A percentile compares a stretch with the other conserved stretches of the same genome.
Evolutionary conservation across 345 rosid genomes (phyloP).

Genomic region (Theobroma cacao): DNA sequence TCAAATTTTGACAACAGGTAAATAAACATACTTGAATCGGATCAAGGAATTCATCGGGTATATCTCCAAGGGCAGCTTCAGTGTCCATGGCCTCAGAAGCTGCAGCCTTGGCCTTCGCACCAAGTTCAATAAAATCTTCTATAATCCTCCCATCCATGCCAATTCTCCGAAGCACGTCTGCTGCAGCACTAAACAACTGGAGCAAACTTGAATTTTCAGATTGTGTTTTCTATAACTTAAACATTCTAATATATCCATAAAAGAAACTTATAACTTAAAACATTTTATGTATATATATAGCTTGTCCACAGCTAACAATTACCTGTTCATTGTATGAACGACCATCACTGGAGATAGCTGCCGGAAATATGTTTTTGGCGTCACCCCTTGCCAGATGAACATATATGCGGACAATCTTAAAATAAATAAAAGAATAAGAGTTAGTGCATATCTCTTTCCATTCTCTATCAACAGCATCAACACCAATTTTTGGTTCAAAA

Average conservation of each 20-base stretch:
- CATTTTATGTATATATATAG: no score
- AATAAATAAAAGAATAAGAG: slow-evolving; percentile 17
- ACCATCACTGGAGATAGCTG: slow-evolving; percentile 94
- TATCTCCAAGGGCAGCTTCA: slow-evolving; percentile 90
- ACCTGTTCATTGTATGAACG: slow-evolving; percentile 98
- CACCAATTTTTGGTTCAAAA: neutral
- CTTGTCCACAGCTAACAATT: neutral
- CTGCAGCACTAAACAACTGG: slow-evolving; percentile 89
- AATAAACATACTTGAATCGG: slow-evolving; percentile 70
- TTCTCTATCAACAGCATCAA: neutral
- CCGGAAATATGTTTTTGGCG: slow-evolving; percentile 66
- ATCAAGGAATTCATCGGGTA: slow-evolving; percentile 97
- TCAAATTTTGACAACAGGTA: neutral
- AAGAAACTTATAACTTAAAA: no score
- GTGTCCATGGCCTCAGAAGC: slow-evolving; percentile 96
- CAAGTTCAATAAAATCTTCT: slow-evolving; percentile 74
- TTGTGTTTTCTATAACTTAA: no score
- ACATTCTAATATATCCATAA: no score
- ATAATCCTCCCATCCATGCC: slow-evolving; percentile 75
- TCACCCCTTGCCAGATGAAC: slow-evolving; percentile 94
- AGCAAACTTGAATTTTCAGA: slow-evolving; percentile 19
- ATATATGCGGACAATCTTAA: slow-evolving; percentile 87
- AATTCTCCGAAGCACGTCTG: slow-evolving; percentile 72
- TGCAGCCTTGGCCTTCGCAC: slow-evolving; percentile 79
- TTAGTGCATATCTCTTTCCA: neutral